Evolutionary conservation across 371 early-diverging fungal genomes (phyloP).

Genomic region (Mortierella sp.): DNA sequence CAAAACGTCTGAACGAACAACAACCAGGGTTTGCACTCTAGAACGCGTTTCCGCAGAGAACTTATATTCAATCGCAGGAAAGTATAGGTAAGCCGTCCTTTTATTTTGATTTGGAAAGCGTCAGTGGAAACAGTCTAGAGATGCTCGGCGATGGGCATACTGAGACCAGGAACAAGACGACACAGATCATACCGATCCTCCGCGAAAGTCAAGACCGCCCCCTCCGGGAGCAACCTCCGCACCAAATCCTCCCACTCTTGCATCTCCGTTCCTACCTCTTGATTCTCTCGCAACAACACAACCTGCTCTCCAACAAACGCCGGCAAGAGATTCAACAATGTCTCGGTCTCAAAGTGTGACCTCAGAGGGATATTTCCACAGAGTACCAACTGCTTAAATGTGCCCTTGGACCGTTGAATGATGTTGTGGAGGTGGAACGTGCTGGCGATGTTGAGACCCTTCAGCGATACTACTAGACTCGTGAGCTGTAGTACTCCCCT

Average conservation of each 20-base stretch:
- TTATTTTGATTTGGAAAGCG: background rate
- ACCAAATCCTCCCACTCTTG: background rate
- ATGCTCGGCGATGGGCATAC: background rate
- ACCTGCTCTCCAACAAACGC: slow-evolving; percentile 2
- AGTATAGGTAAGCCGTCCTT: background rate
- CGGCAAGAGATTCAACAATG: background rate
- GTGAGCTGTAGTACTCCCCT: background rate
- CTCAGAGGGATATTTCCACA: background rate
- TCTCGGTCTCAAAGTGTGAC: background rate
- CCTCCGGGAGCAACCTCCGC: background rate
- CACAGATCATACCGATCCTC: background rate
- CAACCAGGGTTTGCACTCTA: no score
- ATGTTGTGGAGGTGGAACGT: background rate
- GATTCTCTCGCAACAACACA: background rate
- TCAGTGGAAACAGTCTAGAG: background rate
- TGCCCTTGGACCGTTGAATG: background rate
- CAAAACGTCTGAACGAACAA: no score
- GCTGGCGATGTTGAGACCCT: background rate
- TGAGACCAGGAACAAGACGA: background rate
- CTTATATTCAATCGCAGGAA: no score
- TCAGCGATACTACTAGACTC: background rate
- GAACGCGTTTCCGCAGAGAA: no score
- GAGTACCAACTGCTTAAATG: background rate
- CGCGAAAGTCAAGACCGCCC: background rate
- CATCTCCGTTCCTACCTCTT: background rate